A percentile compares a stretch with the other conserved stretches of the same genome.
phyloP scores from a whole-genome alignment of 2,329 filamentous ascomycete species.

The Metarhizium brunneum region DNA sequence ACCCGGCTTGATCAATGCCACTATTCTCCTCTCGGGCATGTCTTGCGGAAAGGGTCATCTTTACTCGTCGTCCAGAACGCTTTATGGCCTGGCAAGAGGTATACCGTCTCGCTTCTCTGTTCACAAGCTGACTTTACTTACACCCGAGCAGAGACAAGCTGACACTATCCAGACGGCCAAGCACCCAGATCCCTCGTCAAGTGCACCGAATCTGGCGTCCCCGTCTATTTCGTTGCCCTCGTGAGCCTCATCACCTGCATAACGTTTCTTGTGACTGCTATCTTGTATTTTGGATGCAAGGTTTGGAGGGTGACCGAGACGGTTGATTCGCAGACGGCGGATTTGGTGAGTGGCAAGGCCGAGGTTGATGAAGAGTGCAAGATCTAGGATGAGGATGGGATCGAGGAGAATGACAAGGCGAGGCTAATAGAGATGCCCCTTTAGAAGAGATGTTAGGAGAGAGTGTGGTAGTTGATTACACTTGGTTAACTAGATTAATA shows the following conservation, averaged over 20 bases:
- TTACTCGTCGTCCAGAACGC: too few relatives aligned
- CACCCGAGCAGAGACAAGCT: neutral
- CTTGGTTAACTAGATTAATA: neutral
- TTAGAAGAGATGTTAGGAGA: slow-evolving; percentile 26
- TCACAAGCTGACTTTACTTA: neutral
- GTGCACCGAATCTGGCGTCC: slow-evolving; percentile 50
- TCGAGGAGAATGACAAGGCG: slow-evolving; percentile 33
- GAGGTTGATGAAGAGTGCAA: slow-evolving; percentile 52
- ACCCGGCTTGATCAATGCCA: slow-evolving; percentile 47
- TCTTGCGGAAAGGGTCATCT: slow-evolving; percentile 39
- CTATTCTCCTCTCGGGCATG: slow-evolving; percentile 45
- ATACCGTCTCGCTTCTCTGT: too few relatives aligned
- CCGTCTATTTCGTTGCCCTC: slow-evolving; percentile 41
- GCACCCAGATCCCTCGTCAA: slow-evolving; percentile 41
- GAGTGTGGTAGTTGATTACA: slow-evolving; percentile 23
- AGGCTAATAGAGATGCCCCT: slow-evolving; percentile 27
- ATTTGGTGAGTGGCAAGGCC: slow-evolving; percentile 52
- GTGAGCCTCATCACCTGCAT: slow-evolving; percentile 39
- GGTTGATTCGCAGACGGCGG: slow-evolving; percentile 45
- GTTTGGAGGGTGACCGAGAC: slow-evolving; percentile 51
- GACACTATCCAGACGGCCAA: slow-evolving; percentile 25
- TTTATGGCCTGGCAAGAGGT: too few relatives aligned
- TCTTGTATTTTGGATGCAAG: slow-evolving; percentile 55
- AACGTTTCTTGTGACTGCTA: slow-evolving; percentile 14
- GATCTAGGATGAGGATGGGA: slow-evolving; percentile 34